Percentiles rank a stretch among this genome's conserved stretches.
Evolutionary conservation across 768 basidiomycete species (phyloP).

Genomic region (Gautieria morchelliformis): DNA sequence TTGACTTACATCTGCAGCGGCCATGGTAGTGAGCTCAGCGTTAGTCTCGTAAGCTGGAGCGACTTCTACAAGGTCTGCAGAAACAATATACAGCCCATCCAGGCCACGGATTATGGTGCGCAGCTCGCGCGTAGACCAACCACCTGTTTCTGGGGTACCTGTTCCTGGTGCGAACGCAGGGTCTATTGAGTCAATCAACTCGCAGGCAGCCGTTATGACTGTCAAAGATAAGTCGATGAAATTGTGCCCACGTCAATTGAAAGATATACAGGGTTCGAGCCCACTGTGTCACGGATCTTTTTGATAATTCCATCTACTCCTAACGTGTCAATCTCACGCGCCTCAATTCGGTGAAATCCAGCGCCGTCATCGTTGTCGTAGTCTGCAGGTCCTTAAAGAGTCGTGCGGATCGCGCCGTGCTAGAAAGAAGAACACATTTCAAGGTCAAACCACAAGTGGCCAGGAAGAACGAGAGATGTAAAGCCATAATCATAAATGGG

Average conservation of each 20-base stretch:
- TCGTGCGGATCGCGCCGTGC: conserved; percentile 84
- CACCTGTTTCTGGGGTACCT: conserved; percentile 74
- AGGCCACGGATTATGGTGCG: conserved; percentile 68
- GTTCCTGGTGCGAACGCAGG: conserved; percentile 78
- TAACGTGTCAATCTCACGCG: too few species aligned
- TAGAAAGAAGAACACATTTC: conserved; percentile 16
- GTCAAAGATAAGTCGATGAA: neutral
- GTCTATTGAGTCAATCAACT: conserved; percentile 68
- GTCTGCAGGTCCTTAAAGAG: conserved; percentile 68
- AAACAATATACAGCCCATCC: conserved; percentile 67
- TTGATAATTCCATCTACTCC: too few species aligned
- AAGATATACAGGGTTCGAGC: too few species aligned
- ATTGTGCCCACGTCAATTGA: conserved; percentile 54
- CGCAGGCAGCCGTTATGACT: neutral
- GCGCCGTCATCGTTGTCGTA: conserved; percentile 68
- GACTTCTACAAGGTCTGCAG: conserved; percentile 78
- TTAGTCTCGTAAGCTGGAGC: conserved; percentile 72
- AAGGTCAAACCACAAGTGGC: too few species aligned
- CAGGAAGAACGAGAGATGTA: conserved; percentile 13
- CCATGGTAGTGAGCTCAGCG: conserved; percentile 54
- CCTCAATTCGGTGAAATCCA: too few species aligned
- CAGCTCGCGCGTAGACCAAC: conserved; percentile 75
- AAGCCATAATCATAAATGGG: conserved; percentile 19
- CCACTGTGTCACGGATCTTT: too few species aligned
- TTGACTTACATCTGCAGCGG: conserved; percentile 45